Evolutionary conservation across 257 asterid genomes (phyloP).

Genomic region (Salvia splendens): DNA sequence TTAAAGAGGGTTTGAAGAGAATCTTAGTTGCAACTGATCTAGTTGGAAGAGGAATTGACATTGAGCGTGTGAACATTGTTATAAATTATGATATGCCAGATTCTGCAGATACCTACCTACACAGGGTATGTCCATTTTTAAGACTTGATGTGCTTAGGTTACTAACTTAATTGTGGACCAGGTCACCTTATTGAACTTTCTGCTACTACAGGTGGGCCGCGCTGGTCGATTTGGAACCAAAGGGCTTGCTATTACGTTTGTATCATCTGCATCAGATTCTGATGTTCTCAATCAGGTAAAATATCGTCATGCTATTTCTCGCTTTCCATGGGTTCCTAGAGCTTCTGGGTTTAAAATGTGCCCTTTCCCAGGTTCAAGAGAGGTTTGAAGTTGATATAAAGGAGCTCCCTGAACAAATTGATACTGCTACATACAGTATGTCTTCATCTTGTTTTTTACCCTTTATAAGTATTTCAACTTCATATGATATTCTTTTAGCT

Average conservation of each 20-base stretch:
- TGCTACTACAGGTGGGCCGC: conserved; percentile 60
- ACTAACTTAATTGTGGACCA: background rate
- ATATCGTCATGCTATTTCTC: background rate
- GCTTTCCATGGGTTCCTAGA: background rate
- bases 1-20: conserved; percentile 83
- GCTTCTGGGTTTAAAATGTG: conserved; percentile 11
- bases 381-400: conserved; percentile 83
- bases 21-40: conserved; percentile 83
- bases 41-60: conserved; percentile 85
- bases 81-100: conserved; percentile 89
- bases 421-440: conserved; percentile 76
- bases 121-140: conserved; percentile 54
- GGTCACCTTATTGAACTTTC: conserved; percentile 3
- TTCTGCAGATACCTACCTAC: conserved; percentile 81
- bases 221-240: conserved; percentile 89
- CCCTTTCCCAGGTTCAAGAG: conserved; percentile 62
- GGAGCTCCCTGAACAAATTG: conserved; percentile 86
- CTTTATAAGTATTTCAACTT: background rate
- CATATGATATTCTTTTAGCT: background rate
- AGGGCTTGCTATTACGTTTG: conserved; percentile 89
- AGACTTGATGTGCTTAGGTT: background rate
- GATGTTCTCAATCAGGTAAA: conserved; percentile 72
- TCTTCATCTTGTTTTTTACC: background rate
- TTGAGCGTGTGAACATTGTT: conserved; percentile 80
- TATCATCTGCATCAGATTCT: conserved; percentile 79